Evolutionary conservation across 768 basidiomycete species (phyloP).

Genomic region (Infundibulicybe gibba): DNA sequence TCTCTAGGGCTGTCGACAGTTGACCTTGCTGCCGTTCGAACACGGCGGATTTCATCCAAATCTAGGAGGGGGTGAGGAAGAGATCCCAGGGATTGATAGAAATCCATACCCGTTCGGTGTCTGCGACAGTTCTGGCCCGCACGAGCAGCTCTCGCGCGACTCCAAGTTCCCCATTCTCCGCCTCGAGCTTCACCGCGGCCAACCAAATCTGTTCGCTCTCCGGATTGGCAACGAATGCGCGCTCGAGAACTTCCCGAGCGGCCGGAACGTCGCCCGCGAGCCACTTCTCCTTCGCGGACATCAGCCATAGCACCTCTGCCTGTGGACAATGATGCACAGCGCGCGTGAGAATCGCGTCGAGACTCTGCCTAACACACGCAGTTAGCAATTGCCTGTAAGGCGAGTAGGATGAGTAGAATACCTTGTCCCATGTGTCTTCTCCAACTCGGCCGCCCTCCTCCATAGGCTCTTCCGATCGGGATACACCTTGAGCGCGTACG

Average conservation of each 20-base stretch:
- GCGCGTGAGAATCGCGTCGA: constrained; percentile 76
- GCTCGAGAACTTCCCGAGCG: constrained; percentile 86
- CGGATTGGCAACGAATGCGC: constrained; percentile 91
- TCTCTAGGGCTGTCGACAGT: constrained; percentile 68
- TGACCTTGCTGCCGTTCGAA: constrained; percentile 91
- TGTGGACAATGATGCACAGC: constrained; percentile 95
- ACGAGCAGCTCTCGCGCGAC: constrained; percentile 85
- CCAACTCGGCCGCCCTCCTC: constrained; percentile 89
- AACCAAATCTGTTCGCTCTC: constrained; percentile 98
- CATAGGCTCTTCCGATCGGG: constrained; percentile 85
- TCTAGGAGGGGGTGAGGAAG: constrained; percentile 39
- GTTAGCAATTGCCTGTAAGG: background rate
- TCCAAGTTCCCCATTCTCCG: constrained; percentile 87
- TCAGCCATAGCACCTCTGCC: constrained; percentile 95
- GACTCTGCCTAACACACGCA: constrained; percentile 52
- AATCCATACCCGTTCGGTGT: constrained; percentile 77
- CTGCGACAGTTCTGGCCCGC: constrained; percentile 86
- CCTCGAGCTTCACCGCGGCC: constrained; percentile 94
- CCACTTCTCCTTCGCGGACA: constrained; percentile 99
- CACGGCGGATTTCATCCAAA: constrained; percentile 99
- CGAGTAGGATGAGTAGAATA: constrained; percentile 18
- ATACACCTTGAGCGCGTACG: constrained; percentile 88
- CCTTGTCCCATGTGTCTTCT: constrained; percentile 87
- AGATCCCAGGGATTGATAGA: background rate
- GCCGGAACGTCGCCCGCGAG: constrained; percentile 80